These are phyloP conservation scores for Stereum hirsutum DNA, from an alignment of 1,284 basidiomycete species.

Conservation along the genomic window DNA sequence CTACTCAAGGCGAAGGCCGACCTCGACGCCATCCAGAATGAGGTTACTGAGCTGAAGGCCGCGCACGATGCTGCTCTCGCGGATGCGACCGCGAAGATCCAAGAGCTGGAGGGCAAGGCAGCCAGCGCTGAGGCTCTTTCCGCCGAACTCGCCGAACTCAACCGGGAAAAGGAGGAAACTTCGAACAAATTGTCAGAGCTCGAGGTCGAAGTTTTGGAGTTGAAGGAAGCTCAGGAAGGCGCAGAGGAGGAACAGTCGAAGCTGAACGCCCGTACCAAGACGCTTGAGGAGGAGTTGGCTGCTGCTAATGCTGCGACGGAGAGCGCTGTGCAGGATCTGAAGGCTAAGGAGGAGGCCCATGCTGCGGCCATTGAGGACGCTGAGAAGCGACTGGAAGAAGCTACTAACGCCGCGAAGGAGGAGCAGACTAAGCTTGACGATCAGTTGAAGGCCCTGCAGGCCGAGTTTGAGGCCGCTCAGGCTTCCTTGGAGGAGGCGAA, in stretches of 20 bases:
- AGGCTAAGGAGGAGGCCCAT: constrained; percentile 40
- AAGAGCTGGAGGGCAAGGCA: constrained; percentile 34
- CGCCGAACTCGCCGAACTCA: constrained; percentile 45
- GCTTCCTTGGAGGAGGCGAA: constrained; percentile 39
- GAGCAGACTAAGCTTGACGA: constrained; percentile 36
- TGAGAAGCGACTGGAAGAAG: constrained; percentile 34
- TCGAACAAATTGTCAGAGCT: constrained; percentile 70
- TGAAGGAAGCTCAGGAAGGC: constrained; percentile 62
- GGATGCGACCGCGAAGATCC: constrained; percentile 34
- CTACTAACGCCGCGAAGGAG: constrained; percentile 32
- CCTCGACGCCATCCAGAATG: constrained; percentile 45
- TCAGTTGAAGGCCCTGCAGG: constrained; percentile 36
- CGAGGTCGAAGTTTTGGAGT: constrained; percentile 71
- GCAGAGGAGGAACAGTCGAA: constrained; percentile 48
- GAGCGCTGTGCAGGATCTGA: constrained; percentile 41
- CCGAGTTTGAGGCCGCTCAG: constrained; percentile 34
- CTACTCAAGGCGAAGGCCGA: constrained; percentile 57
- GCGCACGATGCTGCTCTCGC: constrained; percentile 39
- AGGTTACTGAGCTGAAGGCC: constrained; percentile 40
- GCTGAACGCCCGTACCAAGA: constrained; percentile 35
- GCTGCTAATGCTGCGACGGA: constrained; percentile 38
- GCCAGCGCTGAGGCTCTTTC: constrained; percentile 36
- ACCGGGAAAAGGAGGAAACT: constrained; percentile 64
- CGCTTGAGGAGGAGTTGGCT: constrained; percentile 41
- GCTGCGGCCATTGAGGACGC: constrained; percentile 30